phyloP scores from a whole-genome alignment of 208 protist genomes.

The Trypanosomatidae sp. region DNA sequence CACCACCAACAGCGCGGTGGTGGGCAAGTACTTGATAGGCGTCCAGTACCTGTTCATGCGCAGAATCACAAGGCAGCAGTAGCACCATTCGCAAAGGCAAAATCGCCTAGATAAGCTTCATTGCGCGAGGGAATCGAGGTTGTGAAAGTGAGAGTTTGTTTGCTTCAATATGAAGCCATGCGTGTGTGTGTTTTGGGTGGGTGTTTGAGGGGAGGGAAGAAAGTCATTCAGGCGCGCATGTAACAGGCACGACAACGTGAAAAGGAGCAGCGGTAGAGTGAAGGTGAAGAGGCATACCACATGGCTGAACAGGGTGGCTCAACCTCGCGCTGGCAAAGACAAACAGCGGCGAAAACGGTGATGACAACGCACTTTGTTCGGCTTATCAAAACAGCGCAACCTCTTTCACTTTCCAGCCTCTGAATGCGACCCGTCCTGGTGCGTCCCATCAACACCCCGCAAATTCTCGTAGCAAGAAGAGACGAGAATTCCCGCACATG shows the following conservation, averaged over 20 bases:
- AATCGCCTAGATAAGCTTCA: not conserved
- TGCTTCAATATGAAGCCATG: not conserved
- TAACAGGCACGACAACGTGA: not conserved
- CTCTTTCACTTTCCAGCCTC: not conserved
- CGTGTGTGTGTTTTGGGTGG: not conserved
- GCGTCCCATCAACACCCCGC: not conserved
- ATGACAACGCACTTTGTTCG: not conserved
- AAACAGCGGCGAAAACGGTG: not conserved
- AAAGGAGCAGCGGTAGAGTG: not conserved
- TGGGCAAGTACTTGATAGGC: conserved; percentile 31
- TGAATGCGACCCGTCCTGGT: not conserved
- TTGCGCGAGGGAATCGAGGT: not conserved
- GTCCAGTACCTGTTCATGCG: conserved; percentile 18
- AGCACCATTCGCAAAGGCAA: not conserved
- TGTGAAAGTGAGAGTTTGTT: not conserved
- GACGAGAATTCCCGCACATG: not conserved
- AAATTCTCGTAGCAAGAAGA: not conserved
- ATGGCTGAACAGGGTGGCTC: no score
- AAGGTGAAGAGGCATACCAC: no score
- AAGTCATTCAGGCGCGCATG: not conserved
- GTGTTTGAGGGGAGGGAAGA: not conserved
- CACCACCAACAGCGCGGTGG: conserved; percentile 28
- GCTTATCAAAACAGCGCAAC: not conserved
- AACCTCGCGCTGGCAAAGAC: not conserved
- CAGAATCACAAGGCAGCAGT: not conserved